phyloP scores from a whole-genome alignment of 2,329 filamentous ascomycete species.

The Penicillium sp. region DNA sequence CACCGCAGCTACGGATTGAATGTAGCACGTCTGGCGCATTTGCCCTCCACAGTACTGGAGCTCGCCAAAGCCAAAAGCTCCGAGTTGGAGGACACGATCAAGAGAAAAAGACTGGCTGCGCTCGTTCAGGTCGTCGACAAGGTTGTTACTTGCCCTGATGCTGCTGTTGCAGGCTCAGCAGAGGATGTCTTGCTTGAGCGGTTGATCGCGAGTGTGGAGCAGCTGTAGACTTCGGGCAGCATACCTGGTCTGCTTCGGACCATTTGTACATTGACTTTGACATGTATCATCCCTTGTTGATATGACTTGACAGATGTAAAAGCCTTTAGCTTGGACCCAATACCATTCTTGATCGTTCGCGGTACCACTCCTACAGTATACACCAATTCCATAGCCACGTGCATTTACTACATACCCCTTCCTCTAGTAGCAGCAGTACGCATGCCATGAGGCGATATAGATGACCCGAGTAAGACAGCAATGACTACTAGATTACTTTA shows the following conservation, averaged over 20 bases:
- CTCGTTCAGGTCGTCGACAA: conserved; percentile 27
- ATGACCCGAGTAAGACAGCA: too few species aligned
- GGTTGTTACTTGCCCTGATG: conserved; percentile 16
- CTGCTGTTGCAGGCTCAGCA: conserved; percentile 3
- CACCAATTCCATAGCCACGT: too few species aligned
- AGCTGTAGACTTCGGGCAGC: conserved; percentile 20
- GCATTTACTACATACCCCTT: too few species aligned
- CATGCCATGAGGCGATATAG: too few species aligned
- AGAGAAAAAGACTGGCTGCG: conserved; percentile 52
- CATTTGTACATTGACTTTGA: not conserved
- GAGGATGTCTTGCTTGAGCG: conserved; percentile 25
- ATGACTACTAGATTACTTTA: too few species aligned
- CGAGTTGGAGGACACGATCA: conserved; percentile 71
- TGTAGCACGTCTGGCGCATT: conserved; percentile 76
- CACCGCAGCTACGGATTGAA: conserved; percentile 93
- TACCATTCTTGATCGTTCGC: too few species aligned
- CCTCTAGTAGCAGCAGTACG: too few species aligned
- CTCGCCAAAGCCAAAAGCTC: conserved; percentile 72
- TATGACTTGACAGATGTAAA: too few species aligned
- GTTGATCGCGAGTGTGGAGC: conserved; percentile 28
- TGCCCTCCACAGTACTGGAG: conserved; percentile 71
- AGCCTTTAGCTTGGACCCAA: too few species aligned
- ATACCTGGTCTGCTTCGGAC: not conserved
- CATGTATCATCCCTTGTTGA: too few species aligned
- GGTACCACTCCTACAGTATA: too few species aligned